These are phyloP conservation scores for Moelleriella libera DNA, from an alignment of 2,329 filamentous ascomycete genomes.

Conservation along the genomic window DNA sequence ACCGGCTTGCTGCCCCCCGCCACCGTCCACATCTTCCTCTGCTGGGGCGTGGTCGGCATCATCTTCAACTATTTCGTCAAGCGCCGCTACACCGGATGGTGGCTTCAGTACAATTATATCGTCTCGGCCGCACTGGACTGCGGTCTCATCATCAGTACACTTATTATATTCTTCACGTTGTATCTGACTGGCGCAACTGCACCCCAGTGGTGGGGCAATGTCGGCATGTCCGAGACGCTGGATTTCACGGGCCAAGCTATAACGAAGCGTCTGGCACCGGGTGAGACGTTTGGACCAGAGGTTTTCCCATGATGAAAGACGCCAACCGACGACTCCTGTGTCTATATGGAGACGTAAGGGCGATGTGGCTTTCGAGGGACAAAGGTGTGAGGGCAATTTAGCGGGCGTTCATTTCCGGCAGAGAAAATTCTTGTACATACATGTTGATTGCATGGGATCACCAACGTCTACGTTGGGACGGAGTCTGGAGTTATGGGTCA, in stretches of 20 bases:
- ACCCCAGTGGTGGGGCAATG: slow-evolving; percentile 51
- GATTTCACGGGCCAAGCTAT: slow-evolving; percentile 31
- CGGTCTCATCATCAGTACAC: slow-evolving; percentile 49
- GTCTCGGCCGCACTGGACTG: slow-evolving; percentile 58
- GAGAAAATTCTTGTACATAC: too few species aligned
- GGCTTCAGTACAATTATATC: slow-evolving; percentile 67
- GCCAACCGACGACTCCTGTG: not conserved
- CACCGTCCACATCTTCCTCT: slow-evolving; percentile 55
- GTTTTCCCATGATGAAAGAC: slow-evolving; percentile 4
- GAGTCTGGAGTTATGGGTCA: too few species aligned
- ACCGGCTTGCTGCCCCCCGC: slow-evolving; percentile 52
- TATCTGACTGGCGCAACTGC: slow-evolving; percentile 41
- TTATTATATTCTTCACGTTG: slow-evolving; percentile 57
- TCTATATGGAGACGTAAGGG: too few species aligned
- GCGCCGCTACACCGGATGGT: slow-evolving; percentile 55
- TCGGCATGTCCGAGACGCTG: slow-evolving; percentile 28
- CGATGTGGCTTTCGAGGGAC: not conserved
- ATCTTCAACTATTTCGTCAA: slow-evolving; percentile 57
- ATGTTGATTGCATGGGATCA: too few species aligned
- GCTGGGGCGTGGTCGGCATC: slow-evolving; percentile 54
- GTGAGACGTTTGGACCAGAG: slow-evolving; percentile 36
- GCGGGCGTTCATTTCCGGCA: too few species aligned
- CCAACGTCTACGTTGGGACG: too few species aligned
- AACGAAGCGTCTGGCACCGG: slow-evolving; percentile 23
- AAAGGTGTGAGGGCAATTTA: not conserved